phyloP scores from a whole-genome alignment of 345 rosid species.

The Euphorbia tirucalli region DNA sequence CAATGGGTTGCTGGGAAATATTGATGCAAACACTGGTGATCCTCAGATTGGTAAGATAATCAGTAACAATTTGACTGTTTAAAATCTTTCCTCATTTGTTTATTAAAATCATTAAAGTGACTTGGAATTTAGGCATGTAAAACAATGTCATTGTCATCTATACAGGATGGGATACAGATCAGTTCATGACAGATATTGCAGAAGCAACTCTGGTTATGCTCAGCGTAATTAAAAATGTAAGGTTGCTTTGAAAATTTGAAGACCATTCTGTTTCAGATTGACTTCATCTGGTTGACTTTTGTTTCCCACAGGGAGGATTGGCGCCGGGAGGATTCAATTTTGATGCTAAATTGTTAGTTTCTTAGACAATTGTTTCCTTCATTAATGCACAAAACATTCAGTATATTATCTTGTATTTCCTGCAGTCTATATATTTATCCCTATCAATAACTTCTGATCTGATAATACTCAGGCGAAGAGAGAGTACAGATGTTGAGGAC shows the following conservation, averaged over 20 bases:
- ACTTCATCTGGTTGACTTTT: conserved; percentile 8
- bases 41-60: conserved; percentile 71
- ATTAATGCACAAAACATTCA: background rate
- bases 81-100: background rate
- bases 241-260: conserved; percentile 11
- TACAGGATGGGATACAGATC: conserved; percentile 97
- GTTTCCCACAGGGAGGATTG: conserved; percentile 63
- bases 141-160: background rate
- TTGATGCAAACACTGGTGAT: conserved; percentile 94
- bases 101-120: background rate
- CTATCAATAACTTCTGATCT: background rate
- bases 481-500: conserved; percentile 94
- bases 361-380: background rate
- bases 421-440: background rate
- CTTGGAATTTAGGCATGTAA: conserved; percentile 1
- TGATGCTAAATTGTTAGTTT: conserved; percentile 82
- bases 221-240: conserved; percentile 80
- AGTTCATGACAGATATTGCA: conserved; percentile 73
- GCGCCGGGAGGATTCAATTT: conserved; percentile 98
- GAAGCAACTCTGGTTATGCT: conserved; percentile 93
- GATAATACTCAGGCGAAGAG: conserved; percentile 64
- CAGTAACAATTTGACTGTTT: background rate
- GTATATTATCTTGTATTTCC: background rate
- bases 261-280: background rate
- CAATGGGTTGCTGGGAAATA: conserved; percentile 79